Conservation (phyloP, 805 yeast species). For the Cephaloascus fragrans region DNA sequence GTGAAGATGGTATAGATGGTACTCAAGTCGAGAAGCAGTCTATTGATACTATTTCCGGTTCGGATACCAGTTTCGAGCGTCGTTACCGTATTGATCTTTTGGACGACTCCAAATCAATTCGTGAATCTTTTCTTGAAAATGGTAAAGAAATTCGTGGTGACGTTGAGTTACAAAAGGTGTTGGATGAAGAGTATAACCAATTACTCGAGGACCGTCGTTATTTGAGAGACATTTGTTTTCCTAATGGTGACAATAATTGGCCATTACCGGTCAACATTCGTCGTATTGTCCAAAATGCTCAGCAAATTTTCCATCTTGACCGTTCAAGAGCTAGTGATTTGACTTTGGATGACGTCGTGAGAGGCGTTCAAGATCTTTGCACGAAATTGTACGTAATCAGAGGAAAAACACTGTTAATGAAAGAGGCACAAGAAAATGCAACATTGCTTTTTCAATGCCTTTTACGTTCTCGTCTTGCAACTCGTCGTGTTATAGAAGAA, state of each 20-base stretch:
- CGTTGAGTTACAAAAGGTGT: slow-evolving; percentile 63
- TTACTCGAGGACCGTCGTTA: slow-evolving; percentile 67
- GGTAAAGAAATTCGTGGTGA: slow-evolving; percentile 91
- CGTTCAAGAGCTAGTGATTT: slow-evolving; percentile 85
- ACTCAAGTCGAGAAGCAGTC: slow-evolving; percentile 96
- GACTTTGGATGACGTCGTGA: slow-evolving; percentile 71
- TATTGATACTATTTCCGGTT: slow-evolving; percentile 91
- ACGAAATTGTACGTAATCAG: slow-evolving; percentile 66
- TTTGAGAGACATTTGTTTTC: slow-evolving; percentile 72
- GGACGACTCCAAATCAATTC: slow-evolving; percentile 50
- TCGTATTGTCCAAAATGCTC: slow-evolving; percentile 94
- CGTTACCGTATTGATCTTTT: slow-evolving; percentile 83
- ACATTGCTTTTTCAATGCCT: slow-evolving; percentile 83
- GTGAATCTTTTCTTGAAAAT: slow-evolving; percentile 72
- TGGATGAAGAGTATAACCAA: slow-evolving; percentile 82
- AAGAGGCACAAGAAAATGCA: slow-evolving; percentile 90
- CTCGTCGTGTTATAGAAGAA: slow-evolving; percentile 88
- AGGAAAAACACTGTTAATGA: slow-evolving; percentile 62
- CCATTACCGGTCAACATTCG: slow-evolving; percentile 96
- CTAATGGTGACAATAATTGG: slow-evolving; percentile 94
- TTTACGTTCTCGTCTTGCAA: slow-evolving; percentile 83
- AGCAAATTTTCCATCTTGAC: slow-evolving; percentile 92
- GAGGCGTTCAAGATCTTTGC: slow-evolving; percentile 61
- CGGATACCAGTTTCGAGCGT: slow-evolving; percentile 71
- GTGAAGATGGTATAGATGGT: slow-evolving; percentile 99